Base-by-base conservation (phyloP, 2,329 filamentous ascomycete genomes). In the Phoma sp. region DNA sequence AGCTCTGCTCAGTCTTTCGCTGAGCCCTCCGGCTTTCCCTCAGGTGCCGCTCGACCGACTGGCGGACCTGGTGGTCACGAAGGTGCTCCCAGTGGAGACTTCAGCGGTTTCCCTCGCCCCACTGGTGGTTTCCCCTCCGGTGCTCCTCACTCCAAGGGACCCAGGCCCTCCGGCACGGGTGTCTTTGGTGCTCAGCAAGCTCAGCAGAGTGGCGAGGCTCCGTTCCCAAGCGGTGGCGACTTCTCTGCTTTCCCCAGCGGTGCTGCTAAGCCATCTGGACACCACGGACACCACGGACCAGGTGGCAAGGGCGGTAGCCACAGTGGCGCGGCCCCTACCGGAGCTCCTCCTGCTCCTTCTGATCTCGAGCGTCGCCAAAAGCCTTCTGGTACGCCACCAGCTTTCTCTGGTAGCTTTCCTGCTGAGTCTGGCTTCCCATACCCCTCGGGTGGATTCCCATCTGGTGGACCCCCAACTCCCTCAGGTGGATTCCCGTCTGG, bases 1-100 rank as follows among this genome's bases (percentile, higher is more conserved):
- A 51, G 53, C 32, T 43, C 33, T 32, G 53, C 53, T 40, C 47
- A 51, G 22, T 46, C 52, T 9, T 46, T 50, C 31, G 45, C 46
- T 1, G 46, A 29, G 5, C 47, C 38, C 12, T 31, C 32, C 17
- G 44, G 24, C 21, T 37, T 43, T 6, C 43, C 52, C 6, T 32
- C 51, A 9, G 53, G 53, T 27, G 36, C 32, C 17, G 47, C 47
- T 7, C 43, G 31, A 25, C 52, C 52, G 2, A 45, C 52, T 37
- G 46, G 52, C 5, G 46, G 46, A 2, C 39, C 41, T 24, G 52
- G 40, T 13, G 39, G 33, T 9, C 45, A 39, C 32, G 12, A 31
- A 13, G 39, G 44, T 25, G 39, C 36, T 25, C 44, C 49, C 27
- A 36, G 46, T 25, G 46, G 52, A 22, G 36, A 51, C 19, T 41